Evolutionary conservation across 2,329 filamentous ascomycete species (phyloP).

Genomic region (Talaromyces sp.): DNA sequence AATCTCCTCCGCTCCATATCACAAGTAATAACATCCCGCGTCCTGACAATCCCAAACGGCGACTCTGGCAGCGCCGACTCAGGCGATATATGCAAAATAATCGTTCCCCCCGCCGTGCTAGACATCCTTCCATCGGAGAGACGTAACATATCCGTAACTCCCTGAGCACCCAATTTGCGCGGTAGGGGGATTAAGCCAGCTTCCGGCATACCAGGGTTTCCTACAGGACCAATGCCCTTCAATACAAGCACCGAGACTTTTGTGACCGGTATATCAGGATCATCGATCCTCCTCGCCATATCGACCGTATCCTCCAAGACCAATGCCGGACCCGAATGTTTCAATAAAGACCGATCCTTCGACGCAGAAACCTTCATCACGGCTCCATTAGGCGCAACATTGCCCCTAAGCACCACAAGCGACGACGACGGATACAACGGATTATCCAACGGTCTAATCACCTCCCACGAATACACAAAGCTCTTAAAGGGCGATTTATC

Average conservation of each 20-base stretch:
- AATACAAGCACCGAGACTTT: conserved; percentile 49
- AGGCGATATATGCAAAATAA: conserved; percentile 55
- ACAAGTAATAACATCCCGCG: conserved; percentile 50
- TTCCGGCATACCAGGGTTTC: conserved; percentile 56
- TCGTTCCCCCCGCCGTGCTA: conserved; percentile 56
- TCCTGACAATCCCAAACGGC: conserved; percentile 49
- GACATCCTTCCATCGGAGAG: conserved; percentile 57
- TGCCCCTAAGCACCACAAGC: conserved; percentile 48
- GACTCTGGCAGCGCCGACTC: conserved; percentile 51
- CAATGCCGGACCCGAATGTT: conserved; percentile 47
- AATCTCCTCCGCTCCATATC: conserved; percentile 47
- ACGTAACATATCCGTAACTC: conserved; percentile 55
- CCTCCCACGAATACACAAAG: conserved; percentile 42
- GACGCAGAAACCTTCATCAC: conserved; percentile 54
- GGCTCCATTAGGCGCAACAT: conserved; percentile 51
- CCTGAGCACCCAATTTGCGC: conserved; percentile 47
- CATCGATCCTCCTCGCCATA: conserved; percentile 48
- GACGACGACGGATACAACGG: conserved; percentile 49
- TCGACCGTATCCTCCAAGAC: conserved; percentile 52
- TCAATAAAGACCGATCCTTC: conserved; percentile 47
- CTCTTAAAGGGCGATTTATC: conserved; percentile 44
- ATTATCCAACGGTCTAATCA: conserved; percentile 47
- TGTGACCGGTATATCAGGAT: conserved; percentile 45
- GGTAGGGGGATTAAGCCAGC: conserved; percentile 54
- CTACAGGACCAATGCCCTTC: conserved; percentile 52